Base-by-base conservation (phyloP, 495 filamentous ascomycete genomes). In the Ramalina intermedia region DNA sequence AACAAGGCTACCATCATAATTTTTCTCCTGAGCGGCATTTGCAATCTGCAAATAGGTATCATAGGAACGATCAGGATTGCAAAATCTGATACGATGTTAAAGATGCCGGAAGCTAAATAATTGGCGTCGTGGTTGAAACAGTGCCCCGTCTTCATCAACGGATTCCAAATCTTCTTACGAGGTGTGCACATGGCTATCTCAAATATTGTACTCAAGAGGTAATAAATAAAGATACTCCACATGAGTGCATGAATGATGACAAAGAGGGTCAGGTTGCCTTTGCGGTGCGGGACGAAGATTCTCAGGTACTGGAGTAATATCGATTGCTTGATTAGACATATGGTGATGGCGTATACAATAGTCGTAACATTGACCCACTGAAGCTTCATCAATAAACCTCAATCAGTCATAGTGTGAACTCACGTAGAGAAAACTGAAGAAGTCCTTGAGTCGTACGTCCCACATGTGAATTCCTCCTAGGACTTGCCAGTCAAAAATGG, bases 131-230 rank as follows among this genome's bases (percentile, higher is more conserved):
- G 40, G 29, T 65, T 58, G 38, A 64, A 56, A 37, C 67, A 70
- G 40, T 65, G 65, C 4, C 67, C 66, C 1, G 60, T 57, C 1
- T 55, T 52, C 17, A 64, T 23, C 3, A 55, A 41, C 2, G 43
- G 29, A 0, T 62, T 47, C 63, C 66, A 69, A 35, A 63, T 55
- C 50, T 68, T 70, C 50, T 51, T 52, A 7, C 63, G 60, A 3
- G 67, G 67, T 26, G 49, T 42, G 49, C 67, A 70, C n/a, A 49
- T 17, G 6, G 1, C 21, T 21, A 58, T 50, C 0, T 12, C 1
- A 1, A 55, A 39, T 7, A 37, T 12, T 2, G 24, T n/a, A 2
- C 7, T 17, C 0, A 50, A 12, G 3, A 55, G 21, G 26, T 58
- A 58, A 12, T 47, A 44, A 3, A 50, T 3, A 1, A 50, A 43